Evolutionary conservation across 257 asterid genomes (phyloP).

Genomic region (Solanum okadae): DNA sequence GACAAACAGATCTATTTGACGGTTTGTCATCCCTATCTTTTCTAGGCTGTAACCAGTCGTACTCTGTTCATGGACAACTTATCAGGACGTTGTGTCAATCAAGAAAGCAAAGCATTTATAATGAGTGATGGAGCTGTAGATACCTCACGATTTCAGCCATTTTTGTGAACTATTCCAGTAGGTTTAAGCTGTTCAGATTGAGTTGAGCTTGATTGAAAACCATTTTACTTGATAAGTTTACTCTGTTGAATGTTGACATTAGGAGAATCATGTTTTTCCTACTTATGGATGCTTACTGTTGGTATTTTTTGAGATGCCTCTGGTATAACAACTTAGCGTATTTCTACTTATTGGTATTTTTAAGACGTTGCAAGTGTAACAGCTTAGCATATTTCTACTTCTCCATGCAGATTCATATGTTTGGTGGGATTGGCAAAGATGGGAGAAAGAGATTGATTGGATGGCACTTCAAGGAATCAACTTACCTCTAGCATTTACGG

Average conservation of each 20-base stretch:
- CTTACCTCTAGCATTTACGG: constrained; percentile 89
- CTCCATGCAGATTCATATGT: constrained; percentile 75
- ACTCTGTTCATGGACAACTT: background rate
- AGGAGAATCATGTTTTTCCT: background rate
- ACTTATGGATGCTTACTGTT: background rate
- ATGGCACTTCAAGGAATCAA: constrained; percentile 97
- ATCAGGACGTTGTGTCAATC: background rate
- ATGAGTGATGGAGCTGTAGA: background rate
- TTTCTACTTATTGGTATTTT: background rate
- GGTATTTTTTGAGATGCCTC: background rate
- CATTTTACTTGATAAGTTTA: background rate
- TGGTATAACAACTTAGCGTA: background rate
- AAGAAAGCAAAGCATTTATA: background rate
- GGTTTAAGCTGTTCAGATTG: background rate
- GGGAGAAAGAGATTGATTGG: constrained; percentile 99
- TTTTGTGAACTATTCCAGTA: background rate
- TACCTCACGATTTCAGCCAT: background rate
- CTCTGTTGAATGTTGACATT: background rate
- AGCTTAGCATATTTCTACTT: constrained; percentile 7
- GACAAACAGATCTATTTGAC: background rate
- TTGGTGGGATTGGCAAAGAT: constrained; percentile 99
- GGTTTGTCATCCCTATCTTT: background rate
- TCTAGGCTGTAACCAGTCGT: background rate
- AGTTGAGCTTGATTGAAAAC: background rate
- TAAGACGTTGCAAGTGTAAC: constrained; percentile 8